phyloP scores from a whole-genome alignment of 345 rosid genomes.

The Murraya paniculata region DNA sequence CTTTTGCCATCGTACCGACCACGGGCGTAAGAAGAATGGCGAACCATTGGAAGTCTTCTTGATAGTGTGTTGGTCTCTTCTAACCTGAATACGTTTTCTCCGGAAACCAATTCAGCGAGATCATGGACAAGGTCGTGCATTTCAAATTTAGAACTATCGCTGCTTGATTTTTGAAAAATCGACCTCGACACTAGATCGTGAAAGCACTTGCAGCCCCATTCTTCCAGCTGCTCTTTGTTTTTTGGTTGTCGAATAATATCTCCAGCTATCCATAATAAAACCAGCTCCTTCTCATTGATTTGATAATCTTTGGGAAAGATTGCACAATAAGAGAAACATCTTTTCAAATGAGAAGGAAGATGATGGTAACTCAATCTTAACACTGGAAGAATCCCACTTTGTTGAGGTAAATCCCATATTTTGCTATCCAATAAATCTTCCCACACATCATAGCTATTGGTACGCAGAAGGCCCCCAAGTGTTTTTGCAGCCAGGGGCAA shows the following conservation, averaged over 20 bases:
- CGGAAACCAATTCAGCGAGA: neutral
- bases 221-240: neutral
- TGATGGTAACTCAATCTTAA: neutral
- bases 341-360: conserved; percentile 15
- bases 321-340: conserved; percentile 20
- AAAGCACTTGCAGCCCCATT: conserved; percentile 2
- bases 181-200: conserved; percentile 7
- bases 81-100: neutral
- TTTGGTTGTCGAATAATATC: neutral
- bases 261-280: conserved; percentile 20
- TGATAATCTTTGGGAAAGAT: conserved; percentile 15
- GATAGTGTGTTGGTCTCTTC: neutral
- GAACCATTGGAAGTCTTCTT: neutral
- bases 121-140: conserved; percentile 1
- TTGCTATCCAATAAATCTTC: conserved; percentile 6
- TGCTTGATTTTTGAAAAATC: neutral
- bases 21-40: neutral
- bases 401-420: neutral
- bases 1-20: rapidly evolving
- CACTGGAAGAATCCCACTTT: neutral
- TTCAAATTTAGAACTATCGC: neutral
- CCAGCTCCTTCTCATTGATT: conserved; percentile 9
- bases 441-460: neutral
- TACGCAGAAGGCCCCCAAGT: conserved; percentile 19
- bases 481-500: conserved; percentile 21